A percentile compares a stretch with the other conserved stretches of the same genome.
Conservation (phyloP, 192 early-diverging fungal species). For the Gigaspora rosea region DNA sequence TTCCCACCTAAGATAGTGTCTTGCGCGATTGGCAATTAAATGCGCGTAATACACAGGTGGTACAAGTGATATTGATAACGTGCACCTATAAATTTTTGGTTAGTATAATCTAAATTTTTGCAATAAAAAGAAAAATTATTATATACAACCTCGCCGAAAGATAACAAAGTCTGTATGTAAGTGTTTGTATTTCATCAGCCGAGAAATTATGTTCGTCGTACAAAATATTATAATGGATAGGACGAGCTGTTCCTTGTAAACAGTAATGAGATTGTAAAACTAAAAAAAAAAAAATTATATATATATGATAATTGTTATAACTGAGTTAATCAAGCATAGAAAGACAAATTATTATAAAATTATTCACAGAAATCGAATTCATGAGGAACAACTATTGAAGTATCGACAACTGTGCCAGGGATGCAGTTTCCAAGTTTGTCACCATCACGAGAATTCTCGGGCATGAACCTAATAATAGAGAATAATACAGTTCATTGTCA, state of each 20-base stretch:
- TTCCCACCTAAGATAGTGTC: slow-evolving; percentile 13
- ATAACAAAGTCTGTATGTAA: slow-evolving; percentile 3
- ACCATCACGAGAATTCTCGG: slow-evolving; percentile 51
- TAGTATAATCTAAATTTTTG: background rate
- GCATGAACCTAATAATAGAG: slow-evolving; percentile 60
- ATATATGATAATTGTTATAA: background rate
- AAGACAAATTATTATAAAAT: background rate
- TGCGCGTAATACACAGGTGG: slow-evolving; percentile 49
- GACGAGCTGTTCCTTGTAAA: slow-evolving; percentile 90
- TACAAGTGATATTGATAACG: slow-evolving; percentile 75
- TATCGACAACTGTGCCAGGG: slow-evolving; percentile 51
- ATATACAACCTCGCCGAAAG: slow-evolving; percentile 55
- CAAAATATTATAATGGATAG: slow-evolving; percentile 89
- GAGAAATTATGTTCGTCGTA: slow-evolving; percentile 77
- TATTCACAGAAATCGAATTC: slow-evolving; percentile 13
- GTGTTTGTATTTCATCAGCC: slow-evolving; percentile 11
- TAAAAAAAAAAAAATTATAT: background rate
- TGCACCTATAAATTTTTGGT: slow-evolving; percentile 54
- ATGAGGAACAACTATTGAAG: background rate
- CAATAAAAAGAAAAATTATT: background rate
- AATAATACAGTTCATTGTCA: background rate
- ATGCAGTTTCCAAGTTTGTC: slow-evolving; percentile 73
- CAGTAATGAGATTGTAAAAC: slow-evolving; percentile 72
- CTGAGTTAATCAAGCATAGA: background rate
- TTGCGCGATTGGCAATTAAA: slow-evolving; percentile 42